Conservation (phyloP, 2,329 filamentous ascomycete species). For the Monosporascus sp. region DNA sequence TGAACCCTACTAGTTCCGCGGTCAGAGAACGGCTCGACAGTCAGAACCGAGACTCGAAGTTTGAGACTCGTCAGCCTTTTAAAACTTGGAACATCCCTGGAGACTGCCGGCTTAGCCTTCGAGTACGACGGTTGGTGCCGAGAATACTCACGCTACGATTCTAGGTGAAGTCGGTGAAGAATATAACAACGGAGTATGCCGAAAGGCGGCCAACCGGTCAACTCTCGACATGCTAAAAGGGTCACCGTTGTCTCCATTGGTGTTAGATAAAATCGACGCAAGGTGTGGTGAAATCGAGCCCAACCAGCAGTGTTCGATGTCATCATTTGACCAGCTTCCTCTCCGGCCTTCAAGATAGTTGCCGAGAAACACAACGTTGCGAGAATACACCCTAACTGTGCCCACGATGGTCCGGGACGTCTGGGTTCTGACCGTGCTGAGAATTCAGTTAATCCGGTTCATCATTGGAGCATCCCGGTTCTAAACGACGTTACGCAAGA, state of each 20-base stretch:
- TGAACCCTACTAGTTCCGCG: background rate
- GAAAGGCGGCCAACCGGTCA: no score
- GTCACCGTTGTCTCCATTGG: no score
- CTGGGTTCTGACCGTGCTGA: background rate
- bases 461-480: background rate
- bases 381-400: background rate
- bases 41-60: background rate
- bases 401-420: background rate
- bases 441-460: background rate
- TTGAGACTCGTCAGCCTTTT: background rate
- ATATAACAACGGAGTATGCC: no score
- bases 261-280: no score
- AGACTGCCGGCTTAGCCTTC: background rate
- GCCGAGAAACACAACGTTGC: background rate
- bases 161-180: no score
- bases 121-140: background rate
- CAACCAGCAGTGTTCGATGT: no score
- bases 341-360: no score
- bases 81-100: constrained; percentile 1
- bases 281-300: no score
- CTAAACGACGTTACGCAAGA: background rate
- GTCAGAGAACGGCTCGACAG: background rate
- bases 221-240: no score
- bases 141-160: background rate
- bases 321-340: no score